Evolutionary conservation across 163 green algal genomes (phyloP), one percentile per base, ranked within the genome.

Genomic region (Trebouxiophyceae sp.): DNA sequence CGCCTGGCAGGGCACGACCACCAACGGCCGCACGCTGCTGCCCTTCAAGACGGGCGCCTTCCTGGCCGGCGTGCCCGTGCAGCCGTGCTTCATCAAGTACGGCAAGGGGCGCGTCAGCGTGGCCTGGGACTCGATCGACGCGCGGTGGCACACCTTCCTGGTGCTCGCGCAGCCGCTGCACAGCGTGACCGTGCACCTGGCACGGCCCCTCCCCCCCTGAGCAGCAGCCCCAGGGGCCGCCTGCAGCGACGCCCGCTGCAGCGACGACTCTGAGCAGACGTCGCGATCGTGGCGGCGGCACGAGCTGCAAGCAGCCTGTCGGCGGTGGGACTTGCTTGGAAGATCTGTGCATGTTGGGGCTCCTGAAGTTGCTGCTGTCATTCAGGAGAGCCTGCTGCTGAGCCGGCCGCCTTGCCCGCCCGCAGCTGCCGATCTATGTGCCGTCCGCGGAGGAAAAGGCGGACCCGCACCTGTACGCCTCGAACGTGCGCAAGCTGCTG

Each of bases 31-130:
- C 2, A 92, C 83, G 69, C 57, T 97, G 60, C 79, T 97, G 68
- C 84, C 83, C 20, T 97, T 97, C 81, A 91, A 87, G 63, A 93
- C 88, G 3, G 91, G 91, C 2, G 90, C 87, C 3, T 97, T 97
- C 70, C 58, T 97, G 22, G 89, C 89, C 3, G 86, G 84, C 22
- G 71, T 84, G 60, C 85, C 91, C 2, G 80, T 97, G 20, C 84
- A 89, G 74, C 86, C 85, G 22, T 73, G 89, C 24, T 67, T 93
- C 4, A 62, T 95, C 19, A 74, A 76, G 33, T 95, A 93, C 67
- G 63, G 65, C 16, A 55, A 79, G 69, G 69, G 77, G 34, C 59
- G 71, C 4, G 63, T 95, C 5, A 91, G 74, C 4, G 81, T 81
- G 1, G 75, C 81, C 12, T 96, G 89, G 89, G 89, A 96, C 66